phyloP scores from a whole-genome alignment of 208 protist genomes.

The Crithidia mellificae region DNA sequence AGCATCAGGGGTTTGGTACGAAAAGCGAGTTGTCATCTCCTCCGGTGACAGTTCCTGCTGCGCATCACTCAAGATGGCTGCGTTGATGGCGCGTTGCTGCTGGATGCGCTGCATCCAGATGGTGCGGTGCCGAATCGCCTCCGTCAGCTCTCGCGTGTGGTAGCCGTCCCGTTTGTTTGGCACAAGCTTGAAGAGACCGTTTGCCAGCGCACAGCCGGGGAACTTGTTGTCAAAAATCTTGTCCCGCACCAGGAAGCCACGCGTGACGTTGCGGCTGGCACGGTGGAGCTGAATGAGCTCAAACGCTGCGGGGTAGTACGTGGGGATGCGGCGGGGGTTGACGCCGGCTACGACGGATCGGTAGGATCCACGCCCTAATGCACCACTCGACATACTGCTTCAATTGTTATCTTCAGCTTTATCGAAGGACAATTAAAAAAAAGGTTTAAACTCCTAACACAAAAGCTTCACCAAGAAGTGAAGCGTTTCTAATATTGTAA shows the following conservation, averaged over 20 bases:
- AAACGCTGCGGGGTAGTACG: constrained; percentile 74
- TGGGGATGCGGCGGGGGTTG: constrained; percentile 44
- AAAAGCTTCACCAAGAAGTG: too few species aligned
- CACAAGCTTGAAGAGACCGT: constrained; percentile 89
- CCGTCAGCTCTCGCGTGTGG: constrained; percentile 77
- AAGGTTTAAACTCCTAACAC: background rate
- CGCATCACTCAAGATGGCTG: constrained; percentile 45
- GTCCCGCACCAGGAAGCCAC: constrained; percentile 78
- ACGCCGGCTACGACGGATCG: constrained; percentile 79
- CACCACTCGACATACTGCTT: constrained; percentile 89
- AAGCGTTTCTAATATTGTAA: too few species aligned
- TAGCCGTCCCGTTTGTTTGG: constrained; percentile 74
- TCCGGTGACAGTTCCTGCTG: constrained; percentile 30
- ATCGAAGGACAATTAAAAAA: background rate
- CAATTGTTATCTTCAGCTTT: too few species aligned
- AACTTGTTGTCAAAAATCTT: constrained; percentile 93
- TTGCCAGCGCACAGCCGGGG: constrained; percentile 66
- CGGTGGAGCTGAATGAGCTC: constrained; percentile 83
- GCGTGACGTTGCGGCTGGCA: constrained; percentile 70
- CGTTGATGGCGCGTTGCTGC: constrained; percentile 83
- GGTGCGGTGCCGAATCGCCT: constrained; percentile 77
- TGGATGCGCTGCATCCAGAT: constrained; percentile 84
- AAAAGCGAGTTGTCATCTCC: constrained; percentile 53
- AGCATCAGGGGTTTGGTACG: constrained; percentile 67
- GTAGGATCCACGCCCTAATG: constrained; percentile 82